Evolutionary conservation across 352 stramenopile genomes (phyloP).

Genomic region (Pythium periplocum): DNA sequence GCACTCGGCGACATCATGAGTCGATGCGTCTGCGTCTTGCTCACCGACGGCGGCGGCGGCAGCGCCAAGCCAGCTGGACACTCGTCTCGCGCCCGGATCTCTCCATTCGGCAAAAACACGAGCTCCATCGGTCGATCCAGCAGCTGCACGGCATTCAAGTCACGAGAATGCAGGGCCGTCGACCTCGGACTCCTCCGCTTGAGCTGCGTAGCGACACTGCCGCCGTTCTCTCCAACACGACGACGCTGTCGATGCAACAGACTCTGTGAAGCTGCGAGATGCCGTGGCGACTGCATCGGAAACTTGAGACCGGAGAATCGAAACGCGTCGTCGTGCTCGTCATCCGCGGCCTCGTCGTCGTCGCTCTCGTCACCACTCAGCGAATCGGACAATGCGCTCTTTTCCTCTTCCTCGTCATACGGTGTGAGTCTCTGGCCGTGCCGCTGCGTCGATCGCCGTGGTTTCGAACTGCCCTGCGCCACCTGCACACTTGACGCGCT

Average conservation of each 20-base stretch:
- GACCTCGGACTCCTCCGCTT: not conserved
- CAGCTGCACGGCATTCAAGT: slow-evolving; percentile 7
- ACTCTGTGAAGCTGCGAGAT: slow-evolving; percentile 13
- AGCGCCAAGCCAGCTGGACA: slow-evolving; percentile 39
- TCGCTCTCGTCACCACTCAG: slow-evolving; percentile 3
- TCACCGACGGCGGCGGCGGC: slow-evolving; percentile 14
- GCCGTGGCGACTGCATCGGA: slow-evolving; percentile 19
- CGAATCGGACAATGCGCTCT: slow-evolving; percentile 7
- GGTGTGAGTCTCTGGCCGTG: not conserved
- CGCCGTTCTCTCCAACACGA: not conserved
- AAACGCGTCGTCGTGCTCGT: slow-evolving; percentile 25
- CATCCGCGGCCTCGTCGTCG: slow-evolving; percentile 11
- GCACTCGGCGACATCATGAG: not conserved
- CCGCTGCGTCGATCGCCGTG: not conserved
- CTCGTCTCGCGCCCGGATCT: slow-evolving; percentile 56
- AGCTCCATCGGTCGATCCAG: slow-evolving; percentile 43
- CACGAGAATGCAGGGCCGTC: not conserved
- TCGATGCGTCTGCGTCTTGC: slow-evolving; percentile 3
- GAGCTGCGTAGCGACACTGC: not conserved
- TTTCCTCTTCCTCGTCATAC: slow-evolving; percentile 9
- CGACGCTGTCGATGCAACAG: slow-evolving; percentile 10
- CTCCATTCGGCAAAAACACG: slow-evolving; percentile 50
- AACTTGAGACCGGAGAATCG: slow-evolving; percentile 33
- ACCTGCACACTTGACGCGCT: slow-evolving; percentile 13
- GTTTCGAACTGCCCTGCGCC: slow-evolving; percentile 7